Evolutionary conservation across 208 protist genomes (phyloP).

Genomic region (Leishmania mexicana): DNA sequence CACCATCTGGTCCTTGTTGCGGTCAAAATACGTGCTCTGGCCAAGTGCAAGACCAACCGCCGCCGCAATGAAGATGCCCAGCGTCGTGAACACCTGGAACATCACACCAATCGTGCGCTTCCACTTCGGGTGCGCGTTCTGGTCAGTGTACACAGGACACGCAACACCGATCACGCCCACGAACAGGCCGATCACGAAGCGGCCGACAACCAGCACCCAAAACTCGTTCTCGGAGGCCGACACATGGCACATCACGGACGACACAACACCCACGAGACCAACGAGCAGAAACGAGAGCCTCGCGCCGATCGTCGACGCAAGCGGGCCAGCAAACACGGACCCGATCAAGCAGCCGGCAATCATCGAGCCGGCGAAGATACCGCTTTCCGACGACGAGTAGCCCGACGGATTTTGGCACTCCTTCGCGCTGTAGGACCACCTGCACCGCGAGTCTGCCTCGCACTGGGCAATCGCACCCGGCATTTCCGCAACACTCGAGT

Average conservation of each 20-base stretch:
- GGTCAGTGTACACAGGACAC: constrained; percentile 73
- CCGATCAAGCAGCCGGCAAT: constrained; percentile 83
- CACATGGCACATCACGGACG: constrained; percentile 70
- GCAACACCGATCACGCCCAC: constrained; percentile 69
- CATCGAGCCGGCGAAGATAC: constrained; percentile 85
- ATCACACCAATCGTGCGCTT: constrained; percentile 64
- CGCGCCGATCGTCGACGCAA: constrained; percentile 48
- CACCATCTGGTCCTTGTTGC: constrained; percentile 40
- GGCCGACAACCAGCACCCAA: constrained; percentile 68
- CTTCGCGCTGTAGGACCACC: constrained; percentile 49
- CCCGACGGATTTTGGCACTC: constrained; percentile 61
- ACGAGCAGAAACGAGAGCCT: constrained; percentile 62
- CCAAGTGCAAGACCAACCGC: constrained; percentile 60
- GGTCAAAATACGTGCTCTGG: constrained; percentile 42
- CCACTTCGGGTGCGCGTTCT: constrained; percentile 70
- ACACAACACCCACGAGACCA: constrained; percentile 55
- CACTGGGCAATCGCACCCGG: constrained; percentile 10
- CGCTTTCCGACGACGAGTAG: constrained; percentile 58
- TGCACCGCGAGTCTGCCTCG: constrained; percentile 39
- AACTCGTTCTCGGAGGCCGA: constrained; percentile 55
- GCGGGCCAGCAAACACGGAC: constrained; percentile 59
- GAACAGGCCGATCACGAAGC: constrained; percentile 73
- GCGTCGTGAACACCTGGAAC: constrained; percentile 83
- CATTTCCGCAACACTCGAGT: not conserved
- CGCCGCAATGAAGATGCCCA: constrained; percentile 85